A percentile compares a stretch with the other conserved stretches of the same genome.
phyloP scores from a whole-genome alignment of 257 asterid species.

The Lantana camara region DNA sequence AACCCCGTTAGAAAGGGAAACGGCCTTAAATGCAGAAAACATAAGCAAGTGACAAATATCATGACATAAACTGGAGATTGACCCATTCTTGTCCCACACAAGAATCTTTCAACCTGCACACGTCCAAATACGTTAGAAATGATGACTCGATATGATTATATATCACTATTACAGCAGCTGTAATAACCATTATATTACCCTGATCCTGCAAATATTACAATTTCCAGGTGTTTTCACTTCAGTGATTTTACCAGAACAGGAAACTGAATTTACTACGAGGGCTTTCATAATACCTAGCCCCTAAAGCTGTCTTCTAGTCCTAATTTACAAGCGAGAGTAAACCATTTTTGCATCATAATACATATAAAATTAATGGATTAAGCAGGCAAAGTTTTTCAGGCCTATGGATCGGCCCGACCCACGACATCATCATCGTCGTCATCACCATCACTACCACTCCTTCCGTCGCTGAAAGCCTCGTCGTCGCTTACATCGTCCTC shows the following conservation, averaged over 20 bases:
- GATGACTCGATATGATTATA: too few relatives aligned
- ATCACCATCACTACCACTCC: conserved; percentile 60
- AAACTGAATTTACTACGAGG: conserved; percentile 17
- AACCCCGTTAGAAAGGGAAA: too few relatives aligned
- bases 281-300: conserved; percentile 24
- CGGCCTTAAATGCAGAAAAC: background rate
- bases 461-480: conserved; percentile 60
- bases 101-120: conserved; percentile 10
- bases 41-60: conserved; percentile 21
- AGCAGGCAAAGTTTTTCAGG: background rate
- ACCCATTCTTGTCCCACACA: conserved; percentile 11
- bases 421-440: conserved; percentile 60
- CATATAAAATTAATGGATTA: conserved; percentile 23
- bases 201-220: conserved; percentile 24
- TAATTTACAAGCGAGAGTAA: conserved; percentile 33
- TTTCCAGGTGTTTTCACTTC: conserved; percentile 15
- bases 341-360: conserved; percentile 29
- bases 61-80: background rate
- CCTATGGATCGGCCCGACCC: conserved; percentile 61
- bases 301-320: conserved; percentile 30
- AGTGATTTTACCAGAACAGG: conserved; percentile 23
- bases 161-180: too few relatives aligned
- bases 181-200: background rate
- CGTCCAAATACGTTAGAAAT: too few relatives aligned
- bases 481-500: conserved; percentile 65